phyloP scores from a whole-genome alignment of 805 yeast genomes.

The Kuraishia capsulata region DNA sequence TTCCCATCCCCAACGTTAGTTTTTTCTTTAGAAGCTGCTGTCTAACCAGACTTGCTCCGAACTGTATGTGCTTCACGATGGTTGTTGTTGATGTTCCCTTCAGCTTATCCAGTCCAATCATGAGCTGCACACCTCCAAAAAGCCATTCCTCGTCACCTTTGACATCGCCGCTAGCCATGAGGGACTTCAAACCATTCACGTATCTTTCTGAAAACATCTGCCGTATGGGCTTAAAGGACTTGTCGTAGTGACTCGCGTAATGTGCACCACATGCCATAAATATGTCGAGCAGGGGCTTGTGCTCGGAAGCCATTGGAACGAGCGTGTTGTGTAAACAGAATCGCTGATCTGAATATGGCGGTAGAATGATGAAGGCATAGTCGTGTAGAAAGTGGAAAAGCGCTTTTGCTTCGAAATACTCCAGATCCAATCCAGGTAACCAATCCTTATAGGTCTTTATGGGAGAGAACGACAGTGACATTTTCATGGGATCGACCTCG shows the following conservation, averaged over 20 bases:
- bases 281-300: slow-evolving; percentile 4
- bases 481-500: neutral
- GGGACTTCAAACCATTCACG: neutral
- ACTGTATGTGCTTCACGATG: slow-evolving; percentile 3
- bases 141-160: slow-evolving; percentile 4
- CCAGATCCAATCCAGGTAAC: slow-evolving; percentile 1
- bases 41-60: neutral
- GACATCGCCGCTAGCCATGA: neutral
- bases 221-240: neutral
- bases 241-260: slow-evolving; percentile 4
- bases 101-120: slow-evolving; percentile 6
- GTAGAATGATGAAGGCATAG: slow-evolving; percentile 5
- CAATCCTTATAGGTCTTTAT: neutral
- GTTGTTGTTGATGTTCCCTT: slow-evolving; percentile 2
- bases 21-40: neutral
- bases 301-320: slow-evolving; percentile 4
- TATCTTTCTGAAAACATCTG: neutral
- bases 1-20: neutral
- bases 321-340: slow-evolving; percentile 6
- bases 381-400: slow-evolving; percentile 4
- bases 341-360: slow-evolving; percentile 5
- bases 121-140: slow-evolving; percentile 4
- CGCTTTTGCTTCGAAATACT: neutral
- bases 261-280: slow-evolving; percentile 7
- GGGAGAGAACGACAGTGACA: neutral